Evolutionary conservation across 805 yeast species (phyloP), one percentile per base, ranked within the genome.

Genomic region (Ogataea parapolymorpha): DNA sequence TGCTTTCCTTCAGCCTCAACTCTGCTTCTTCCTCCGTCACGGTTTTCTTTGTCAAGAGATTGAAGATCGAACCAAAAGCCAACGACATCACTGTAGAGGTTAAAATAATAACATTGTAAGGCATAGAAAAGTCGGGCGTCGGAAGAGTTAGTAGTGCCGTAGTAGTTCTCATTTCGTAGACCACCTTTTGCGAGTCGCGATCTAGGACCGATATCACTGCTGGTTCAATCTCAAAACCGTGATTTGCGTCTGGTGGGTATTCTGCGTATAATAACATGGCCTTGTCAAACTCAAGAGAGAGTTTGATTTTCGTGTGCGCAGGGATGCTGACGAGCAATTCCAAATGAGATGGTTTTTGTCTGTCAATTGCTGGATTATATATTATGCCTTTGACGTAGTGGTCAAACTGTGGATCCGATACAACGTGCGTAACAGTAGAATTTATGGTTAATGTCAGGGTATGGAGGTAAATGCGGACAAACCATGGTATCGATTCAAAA

Each of bases 171-270:
- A 81, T 53, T 44, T 76, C 71, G 51, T 83, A 82, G 6, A 45
- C 30, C 10, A 41, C 48, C 17, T 51, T 46, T 32, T 45, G 24
- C 33, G 48, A 39, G 4, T 31, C 31, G 10, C 54, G 44, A 11
- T 58, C 57, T 7, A 80, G 38, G 0, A 86, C 75, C 2, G 83
- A 74, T 10, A 88, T 71, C 9, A 87, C 83, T 5, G 95, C 95
- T 0, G 98, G 95, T 17, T 93, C 93, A 32, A 93, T 79, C 44
- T 90, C 91, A 63, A 93, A 93, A 1, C 99, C 99, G 54, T 93
- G 97, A 60, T 93, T 93, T 2, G 99, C 98, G 68, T 93, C 99
- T 1, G 99, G 99, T n/a, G 99, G 99, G 56, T 93, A 93, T 60
- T 93, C 98, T 3, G 89, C 85, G 46, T 85, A 80, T 42, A 82